Evolutionary conservation across 139 green algal species (phyloP), one percentile per base, ranked within the genome.

Genomic region (Chlamydomonas asymmetrica): DNA sequence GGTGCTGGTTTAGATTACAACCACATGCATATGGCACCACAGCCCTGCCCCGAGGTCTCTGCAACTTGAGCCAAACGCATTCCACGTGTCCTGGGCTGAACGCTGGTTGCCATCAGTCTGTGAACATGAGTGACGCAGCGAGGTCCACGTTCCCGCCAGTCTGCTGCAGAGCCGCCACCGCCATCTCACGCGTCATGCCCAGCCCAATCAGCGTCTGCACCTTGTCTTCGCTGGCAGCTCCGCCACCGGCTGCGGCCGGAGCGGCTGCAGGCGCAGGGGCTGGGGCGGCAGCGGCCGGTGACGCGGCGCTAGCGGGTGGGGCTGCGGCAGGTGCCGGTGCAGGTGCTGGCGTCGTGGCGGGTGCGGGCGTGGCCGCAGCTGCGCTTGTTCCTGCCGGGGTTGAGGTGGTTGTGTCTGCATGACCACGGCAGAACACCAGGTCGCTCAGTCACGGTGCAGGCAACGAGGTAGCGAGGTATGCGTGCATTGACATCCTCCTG

Each of bases 121-220:
- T n/a, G 63, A 97, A 96, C 68, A 97, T 72, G 38, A 95, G 69
- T 18, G 80, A 76, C 0, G 88, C 92, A 0, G 92, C 92, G 25
- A 82, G 56, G n/a, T 97, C 92, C 38, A 88, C 88, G 49, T 95
- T 85, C 4, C 91, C 91, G 37, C 64, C 68, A 13, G 83, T 73
- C n/a, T 74, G 78, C 29, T 81, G 38, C 74, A 97, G 84, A n/a
- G 90, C 92, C 66, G 80, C 50, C 22, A 85, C 27, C 8, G 76
- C 82, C 66, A 91, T 71, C 29, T 86, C 80, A 16, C 74, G 45
- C 8, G 76, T 40, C 64, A 92, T 92, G 1, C 92, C 92, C 25
- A 97, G 81, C 2, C 52, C 82, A 78, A 87, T 80, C 63, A 97
- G 81, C 68, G 79, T 66, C 23, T 68, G 34, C 56, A 96, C 62